These are phyloP conservation scores for Paramecium tetraurelia DNA, from an alignment of 73 alveolate species.

Conservation along the genomic window DNA sequence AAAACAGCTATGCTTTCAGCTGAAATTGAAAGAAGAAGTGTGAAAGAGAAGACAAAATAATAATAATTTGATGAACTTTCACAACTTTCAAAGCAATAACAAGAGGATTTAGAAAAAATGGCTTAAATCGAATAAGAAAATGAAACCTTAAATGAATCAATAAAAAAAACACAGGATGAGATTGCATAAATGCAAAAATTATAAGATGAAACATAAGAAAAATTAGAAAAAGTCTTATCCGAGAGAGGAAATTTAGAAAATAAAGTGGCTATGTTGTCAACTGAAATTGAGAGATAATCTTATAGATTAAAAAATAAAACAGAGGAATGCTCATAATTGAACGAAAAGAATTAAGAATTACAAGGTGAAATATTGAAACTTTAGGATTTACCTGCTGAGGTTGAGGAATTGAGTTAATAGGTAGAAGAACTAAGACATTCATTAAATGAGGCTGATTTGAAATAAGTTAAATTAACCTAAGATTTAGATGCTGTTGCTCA, in stretches of 20 bases:
- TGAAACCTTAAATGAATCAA: neutral
- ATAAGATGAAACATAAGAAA: neutral
- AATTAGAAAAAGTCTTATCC: neutral
- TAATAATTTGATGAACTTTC: neutral
- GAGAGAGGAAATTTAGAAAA: conserved; percentile 15
- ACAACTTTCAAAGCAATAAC: neutral
- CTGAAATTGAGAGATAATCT: neutral
- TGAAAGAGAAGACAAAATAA: neutral
- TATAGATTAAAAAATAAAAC: neutral
- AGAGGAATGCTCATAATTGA: conserved; percentile 28
- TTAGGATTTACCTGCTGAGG: neutral
- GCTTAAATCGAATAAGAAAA: neutral
- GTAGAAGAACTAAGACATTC: conserved; percentile 5
- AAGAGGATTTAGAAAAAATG: neutral
- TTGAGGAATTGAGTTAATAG: neutral
- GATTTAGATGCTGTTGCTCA: neutral
- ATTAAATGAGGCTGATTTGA: conserved; percentile 16
- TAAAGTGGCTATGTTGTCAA: conserved; percentile 22
- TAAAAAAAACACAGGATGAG: neutral
- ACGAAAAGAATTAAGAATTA: neutral
- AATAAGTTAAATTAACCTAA: conserved; percentile 7
- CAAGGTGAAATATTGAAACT: neutral
- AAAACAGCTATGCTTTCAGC: conserved; percentile 44
- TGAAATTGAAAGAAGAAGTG: conserved; percentile 35
- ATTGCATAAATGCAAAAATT: neutral